Conservation (phyloP, 495 filamentous ascomycete genomes). For the Lepidopterella palustris region DNA sequence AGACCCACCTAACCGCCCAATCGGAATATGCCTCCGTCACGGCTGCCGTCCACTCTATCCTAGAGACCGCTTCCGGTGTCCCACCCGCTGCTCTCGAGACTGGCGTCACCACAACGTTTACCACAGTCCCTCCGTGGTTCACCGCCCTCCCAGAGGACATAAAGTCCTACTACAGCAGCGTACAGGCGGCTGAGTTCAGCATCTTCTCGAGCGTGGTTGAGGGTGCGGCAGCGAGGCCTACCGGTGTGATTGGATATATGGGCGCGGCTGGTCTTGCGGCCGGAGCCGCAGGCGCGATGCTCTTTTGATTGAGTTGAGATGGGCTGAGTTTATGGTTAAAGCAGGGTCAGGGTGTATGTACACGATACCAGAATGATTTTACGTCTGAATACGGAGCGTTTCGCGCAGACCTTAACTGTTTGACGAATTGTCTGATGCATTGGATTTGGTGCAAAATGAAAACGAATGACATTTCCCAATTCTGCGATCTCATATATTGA, state of each 20-base stretch:
- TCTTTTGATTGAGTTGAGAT: neutral
- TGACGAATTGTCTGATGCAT: too few relatives aligned
- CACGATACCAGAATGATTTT: too few relatives aligned
- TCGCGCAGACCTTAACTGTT: too few relatives aligned
- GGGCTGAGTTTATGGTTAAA: too few relatives aligned
- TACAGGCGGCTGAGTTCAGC: neutral
- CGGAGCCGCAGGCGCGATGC: neutral
- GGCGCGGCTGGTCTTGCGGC: neutral
- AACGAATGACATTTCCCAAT: too few relatives aligned
- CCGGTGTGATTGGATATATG: neutral
- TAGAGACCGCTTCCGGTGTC: slow-evolving; percentile 12
- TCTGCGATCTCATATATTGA: too few relatives aligned
- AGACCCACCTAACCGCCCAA: neutral
- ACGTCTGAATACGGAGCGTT: too few relatives aligned
- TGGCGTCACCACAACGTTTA: neutral
- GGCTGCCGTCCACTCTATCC: neutral
- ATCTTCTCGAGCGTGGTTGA: neutral
- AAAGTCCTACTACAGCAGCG: neutral
- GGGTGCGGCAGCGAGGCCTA: neutral
- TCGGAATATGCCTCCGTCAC: neutral
- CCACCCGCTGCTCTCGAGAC: neutral
- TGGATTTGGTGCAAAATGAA: too few relatives aligned
- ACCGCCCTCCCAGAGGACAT: neutral
- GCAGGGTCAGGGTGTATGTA: too few relatives aligned
- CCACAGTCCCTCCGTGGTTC: slow-evolving; percentile 4